Conservation (phyloP, 129 eudicot species). For the Helianthus tuberosus region DNA sequence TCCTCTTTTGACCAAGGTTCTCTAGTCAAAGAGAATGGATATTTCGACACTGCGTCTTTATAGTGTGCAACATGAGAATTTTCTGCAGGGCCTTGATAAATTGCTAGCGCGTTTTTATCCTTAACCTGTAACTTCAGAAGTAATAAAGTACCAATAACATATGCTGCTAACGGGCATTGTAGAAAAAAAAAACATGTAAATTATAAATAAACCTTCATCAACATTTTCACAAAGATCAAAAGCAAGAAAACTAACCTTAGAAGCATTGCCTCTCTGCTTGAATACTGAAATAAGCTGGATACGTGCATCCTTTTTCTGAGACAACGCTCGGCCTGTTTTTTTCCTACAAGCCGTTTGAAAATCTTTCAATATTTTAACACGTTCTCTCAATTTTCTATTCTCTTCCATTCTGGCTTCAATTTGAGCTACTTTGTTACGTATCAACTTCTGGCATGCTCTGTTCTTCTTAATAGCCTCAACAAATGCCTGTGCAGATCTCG, state of each 20-base stretch:
- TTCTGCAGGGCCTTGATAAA: constrained; percentile 70
- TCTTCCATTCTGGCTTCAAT: constrained; percentile 77
- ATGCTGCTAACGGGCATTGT: background rate
- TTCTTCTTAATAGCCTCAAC: constrained; percentile 94
- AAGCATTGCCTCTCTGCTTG: constrained; percentile 51
- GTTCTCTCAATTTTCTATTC: constrained; percentile 52
- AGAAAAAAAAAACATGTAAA: background rate
- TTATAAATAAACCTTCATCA: background rate
- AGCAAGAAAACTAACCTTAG: constrained; percentile 52
- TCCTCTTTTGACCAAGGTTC: constrained; percentile 69
- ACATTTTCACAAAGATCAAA: constrained; percentile 1
- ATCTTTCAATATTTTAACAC: constrained; percentile 60
- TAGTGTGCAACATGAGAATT: constrained; percentile 68
- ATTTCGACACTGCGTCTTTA: constrained; percentile 51
- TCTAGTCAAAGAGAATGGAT: constrained; percentile 47
- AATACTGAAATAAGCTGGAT: constrained; percentile 70
- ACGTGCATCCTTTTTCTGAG: constrained; percentile 74
- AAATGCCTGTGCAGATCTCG: constrained; percentile 70
- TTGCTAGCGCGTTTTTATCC: constrained; percentile 47
- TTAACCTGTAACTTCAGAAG: constrained; percentile 39
- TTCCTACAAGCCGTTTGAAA: constrained; percentile 73
- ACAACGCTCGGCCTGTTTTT: constrained; percentile 68
- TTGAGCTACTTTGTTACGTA: constrained; percentile 58
- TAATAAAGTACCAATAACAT: constrained; percentile 5
- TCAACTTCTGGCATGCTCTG: constrained; percentile 71